These are phyloP conservation scores for Exophiala spinifera DNA, from an alignment of 2,329 filamentous ascomycete genomes.

Conservation along the genomic window DNA sequence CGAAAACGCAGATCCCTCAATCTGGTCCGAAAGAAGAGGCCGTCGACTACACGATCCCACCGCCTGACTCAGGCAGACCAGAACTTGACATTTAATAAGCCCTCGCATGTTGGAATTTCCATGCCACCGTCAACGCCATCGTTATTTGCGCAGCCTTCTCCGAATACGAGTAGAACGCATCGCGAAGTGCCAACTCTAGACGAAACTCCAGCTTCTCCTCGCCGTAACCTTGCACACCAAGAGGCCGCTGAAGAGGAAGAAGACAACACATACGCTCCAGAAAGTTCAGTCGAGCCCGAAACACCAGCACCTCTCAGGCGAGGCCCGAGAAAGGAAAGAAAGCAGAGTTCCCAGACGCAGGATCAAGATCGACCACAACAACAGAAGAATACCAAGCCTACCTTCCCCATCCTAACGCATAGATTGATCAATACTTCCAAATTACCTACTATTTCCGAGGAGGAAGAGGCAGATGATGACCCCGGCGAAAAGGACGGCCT, in stretches of 20 bases:
- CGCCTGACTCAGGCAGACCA: background rate
- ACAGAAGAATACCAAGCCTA: constrained; percentile 12
- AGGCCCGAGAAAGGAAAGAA: constrained; percentile 10
- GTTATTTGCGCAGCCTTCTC: background rate
- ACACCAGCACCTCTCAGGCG: constrained; percentile 20
- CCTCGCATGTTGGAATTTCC: background rate
- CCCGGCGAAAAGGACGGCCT: constrained; percentile 9
- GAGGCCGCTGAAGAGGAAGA: constrained; percentile 18
- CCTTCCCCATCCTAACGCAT: constrained; percentile 34
- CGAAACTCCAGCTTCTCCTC: constrained; percentile 21
- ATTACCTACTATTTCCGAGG: constrained; percentile 28
- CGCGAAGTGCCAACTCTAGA: background rate
- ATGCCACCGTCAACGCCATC: background rate
- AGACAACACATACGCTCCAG: constrained; percentile 24
- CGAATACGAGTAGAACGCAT: no score
- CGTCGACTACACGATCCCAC: constrained; percentile 9
- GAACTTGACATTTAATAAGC: background rate
- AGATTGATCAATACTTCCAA: constrained; percentile 28
- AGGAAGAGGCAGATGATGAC: constrained; percentile 27
- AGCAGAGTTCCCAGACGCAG: background rate
- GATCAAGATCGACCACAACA: constrained; percentile 1
- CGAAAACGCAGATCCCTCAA: constrained; percentile 18
- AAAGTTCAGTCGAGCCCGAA: constrained; percentile 19
- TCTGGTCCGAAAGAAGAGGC: constrained; percentile 13
- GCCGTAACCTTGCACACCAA: constrained; percentile 11